Evolutionary conservation across 169 alveolate species (phyloP).

Genomic region (Plasmodium ovale): DNA sequence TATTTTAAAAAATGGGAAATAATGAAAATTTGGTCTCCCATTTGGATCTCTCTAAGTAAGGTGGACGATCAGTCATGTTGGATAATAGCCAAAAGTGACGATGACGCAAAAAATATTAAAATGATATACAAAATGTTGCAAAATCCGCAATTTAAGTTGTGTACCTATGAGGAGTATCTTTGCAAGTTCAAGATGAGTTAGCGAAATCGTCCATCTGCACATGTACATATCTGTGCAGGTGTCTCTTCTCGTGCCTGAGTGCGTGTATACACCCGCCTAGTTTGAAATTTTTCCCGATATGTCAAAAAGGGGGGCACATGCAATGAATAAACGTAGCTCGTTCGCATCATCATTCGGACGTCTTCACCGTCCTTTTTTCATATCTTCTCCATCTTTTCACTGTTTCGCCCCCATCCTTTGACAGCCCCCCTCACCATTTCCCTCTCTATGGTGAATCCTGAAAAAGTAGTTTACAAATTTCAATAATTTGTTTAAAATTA

Average conservation of each 20-base stretch:
- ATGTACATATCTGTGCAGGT: background rate
- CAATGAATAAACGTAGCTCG: no score
- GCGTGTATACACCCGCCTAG: background rate
- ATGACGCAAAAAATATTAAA: slow-evolving; percentile 85
- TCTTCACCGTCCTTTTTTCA: no score
- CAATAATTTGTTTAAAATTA: no score
- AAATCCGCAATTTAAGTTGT: slow-evolving; percentile 86
- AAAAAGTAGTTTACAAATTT: no score
- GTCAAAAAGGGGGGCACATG: no score
- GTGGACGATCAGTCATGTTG: slow-evolving; percentile 89
- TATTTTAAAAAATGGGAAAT: slow-evolving; percentile 91
- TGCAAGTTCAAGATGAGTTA: slow-evolving; percentile 30
- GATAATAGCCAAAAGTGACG: slow-evolving; percentile 89
- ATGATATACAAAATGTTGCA: slow-evolving; percentile 88
- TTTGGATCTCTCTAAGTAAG: slow-evolving; percentile 88
- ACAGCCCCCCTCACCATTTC: no score
- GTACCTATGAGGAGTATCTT: slow-evolving; percentile 83
- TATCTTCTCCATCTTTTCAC: no score
- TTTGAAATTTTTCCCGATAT: no score
- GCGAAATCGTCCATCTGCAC: background rate
- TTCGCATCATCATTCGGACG: no score
- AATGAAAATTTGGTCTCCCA: slow-evolving; percentile 91
- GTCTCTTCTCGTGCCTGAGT: background rate
- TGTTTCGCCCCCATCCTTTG: no score
- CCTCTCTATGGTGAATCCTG: no score